A percentile compares a stretch with the other conserved stretches of the same genome.
Evolutionary conservation across 148 eudicot species (phyloP).

Genomic region (Salicornia ramosissima): DNA sequence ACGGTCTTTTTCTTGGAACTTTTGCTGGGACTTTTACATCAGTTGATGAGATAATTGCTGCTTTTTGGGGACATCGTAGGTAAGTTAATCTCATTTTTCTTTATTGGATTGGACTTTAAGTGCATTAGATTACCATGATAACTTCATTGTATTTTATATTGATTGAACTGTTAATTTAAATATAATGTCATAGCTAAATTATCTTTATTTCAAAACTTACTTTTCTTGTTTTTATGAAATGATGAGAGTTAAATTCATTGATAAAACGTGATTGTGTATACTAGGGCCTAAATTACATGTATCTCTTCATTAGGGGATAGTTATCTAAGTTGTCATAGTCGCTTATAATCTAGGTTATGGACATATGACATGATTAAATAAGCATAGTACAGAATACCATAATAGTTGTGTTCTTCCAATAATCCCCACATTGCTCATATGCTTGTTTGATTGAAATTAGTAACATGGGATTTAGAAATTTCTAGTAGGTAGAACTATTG

Average conservation of each 20-base stretch:
- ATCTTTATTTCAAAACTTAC: neutral
- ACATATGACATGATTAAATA: neutral
- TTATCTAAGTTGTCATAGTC: neutral
- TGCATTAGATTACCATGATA: neutral
- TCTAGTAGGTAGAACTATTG: too few species aligned
- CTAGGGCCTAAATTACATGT: neutral
- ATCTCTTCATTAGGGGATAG: neutral
- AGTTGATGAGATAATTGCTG: conserved; percentile 82
- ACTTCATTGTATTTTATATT: neutral
- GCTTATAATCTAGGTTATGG: neutral
- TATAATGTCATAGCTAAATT: neutral
- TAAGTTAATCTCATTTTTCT: conserved; percentile 13
- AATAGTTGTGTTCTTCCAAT: neutral
- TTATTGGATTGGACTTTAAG: neutral
- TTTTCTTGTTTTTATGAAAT: neutral
- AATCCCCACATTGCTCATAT: neutral
- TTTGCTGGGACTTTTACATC: conserved; percentile 93
- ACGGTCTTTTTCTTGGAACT: conserved; percentile 86
- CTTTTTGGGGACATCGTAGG: conserved; percentile 88
- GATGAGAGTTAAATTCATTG: neutral
- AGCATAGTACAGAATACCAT: too few species aligned
- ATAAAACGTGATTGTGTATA: neutral
- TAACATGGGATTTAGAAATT: too few species aligned
- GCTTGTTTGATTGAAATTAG: neutral
- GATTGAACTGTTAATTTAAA: too few species aligned